These are phyloP conservation scores for Dactylellina leptospora DNA, from an alignment of 2,329 filamentous ascomycete species.

Conservation along the genomic window DNA sequence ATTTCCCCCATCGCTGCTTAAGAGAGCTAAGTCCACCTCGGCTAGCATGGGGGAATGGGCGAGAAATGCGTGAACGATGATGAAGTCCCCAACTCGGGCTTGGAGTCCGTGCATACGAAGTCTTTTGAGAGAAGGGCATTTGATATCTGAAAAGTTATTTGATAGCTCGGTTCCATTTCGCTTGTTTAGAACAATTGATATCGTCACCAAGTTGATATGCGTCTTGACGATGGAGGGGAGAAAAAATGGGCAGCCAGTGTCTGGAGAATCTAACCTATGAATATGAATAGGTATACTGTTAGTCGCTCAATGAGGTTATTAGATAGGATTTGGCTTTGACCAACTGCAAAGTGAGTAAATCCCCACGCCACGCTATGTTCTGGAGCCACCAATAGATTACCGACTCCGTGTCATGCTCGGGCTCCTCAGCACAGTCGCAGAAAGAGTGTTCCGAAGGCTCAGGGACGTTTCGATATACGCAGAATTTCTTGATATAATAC, in stretches of 20 bases:
- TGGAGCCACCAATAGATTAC: background rate
- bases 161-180: background rate
- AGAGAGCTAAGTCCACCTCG: background rate
- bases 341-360: background rate
- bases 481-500: too few relatives aligned
- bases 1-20: too few relatives aligned
- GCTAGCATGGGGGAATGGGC: background rate
- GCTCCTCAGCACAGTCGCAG: too few relatives aligned
- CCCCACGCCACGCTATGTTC: background rate
- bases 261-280: background rate
- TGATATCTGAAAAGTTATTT: background rate
- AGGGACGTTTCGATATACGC: too few relatives aligned
- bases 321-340: background rate
- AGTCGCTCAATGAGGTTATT: background rate
- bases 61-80: background rate
- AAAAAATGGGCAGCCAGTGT: background rate
- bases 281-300: background rate
- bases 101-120: background rate
- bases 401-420: too few relatives aligned
- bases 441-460: too few relatives aligned
- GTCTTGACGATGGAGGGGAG: background rate
- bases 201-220: background rate
- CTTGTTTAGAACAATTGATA: background rate
- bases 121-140: background rate
- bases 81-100: background rate